Evolutionary conservation across 1,139 yeast genomes (phyloP).

Genomic region (Candida pseudoviswanathii): DNA sequence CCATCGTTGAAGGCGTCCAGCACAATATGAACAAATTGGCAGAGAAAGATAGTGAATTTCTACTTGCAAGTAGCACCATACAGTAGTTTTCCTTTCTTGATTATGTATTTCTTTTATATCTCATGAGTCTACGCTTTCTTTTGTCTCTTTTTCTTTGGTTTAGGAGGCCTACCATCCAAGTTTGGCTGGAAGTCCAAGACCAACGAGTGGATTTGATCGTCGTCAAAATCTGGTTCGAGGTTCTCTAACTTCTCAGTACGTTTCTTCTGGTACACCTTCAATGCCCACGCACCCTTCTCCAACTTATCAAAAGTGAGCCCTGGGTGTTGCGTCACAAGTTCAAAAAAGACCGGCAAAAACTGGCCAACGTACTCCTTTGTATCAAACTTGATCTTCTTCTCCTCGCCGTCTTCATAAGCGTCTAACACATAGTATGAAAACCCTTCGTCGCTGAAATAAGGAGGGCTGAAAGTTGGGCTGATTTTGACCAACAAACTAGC

Average conservation of each 20-base stretch:
- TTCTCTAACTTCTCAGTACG: conserved; percentile 27
- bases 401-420: conserved; percentile 24
- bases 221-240: conserved; percentile 24
- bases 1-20: conserved; percentile 34
- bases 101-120: conserved; percentile 15
- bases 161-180: conserved; percentile 1
- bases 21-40: conserved; percentile 26
- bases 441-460: conserved; percentile 53
- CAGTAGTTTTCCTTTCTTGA: conserved; percentile 2
- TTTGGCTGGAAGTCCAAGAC: conserved; percentile 6
- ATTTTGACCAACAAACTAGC: conserved; percentile 33
- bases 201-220: conserved; percentile 14
- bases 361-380: conserved; percentile 45
- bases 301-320: conserved; percentile 21
- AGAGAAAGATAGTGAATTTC: conserved; percentile 27
- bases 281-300: conserved; percentile 44
- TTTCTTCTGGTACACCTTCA: conserved; percentile 32
- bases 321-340: conserved; percentile 16
- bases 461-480: conserved; percentile 33
- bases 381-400: conserved; percentile 40
- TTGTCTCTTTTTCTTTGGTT: conserved; percentile 9
- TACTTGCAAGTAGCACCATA: neutral
- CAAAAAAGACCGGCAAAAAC: conserved; percentile 27
- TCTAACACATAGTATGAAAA: conserved; percentile 39
- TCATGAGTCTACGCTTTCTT: conserved; percentile 4